Conservation (phyloP, 805 yeast species). For the Grigorovia jiainica region DNA sequence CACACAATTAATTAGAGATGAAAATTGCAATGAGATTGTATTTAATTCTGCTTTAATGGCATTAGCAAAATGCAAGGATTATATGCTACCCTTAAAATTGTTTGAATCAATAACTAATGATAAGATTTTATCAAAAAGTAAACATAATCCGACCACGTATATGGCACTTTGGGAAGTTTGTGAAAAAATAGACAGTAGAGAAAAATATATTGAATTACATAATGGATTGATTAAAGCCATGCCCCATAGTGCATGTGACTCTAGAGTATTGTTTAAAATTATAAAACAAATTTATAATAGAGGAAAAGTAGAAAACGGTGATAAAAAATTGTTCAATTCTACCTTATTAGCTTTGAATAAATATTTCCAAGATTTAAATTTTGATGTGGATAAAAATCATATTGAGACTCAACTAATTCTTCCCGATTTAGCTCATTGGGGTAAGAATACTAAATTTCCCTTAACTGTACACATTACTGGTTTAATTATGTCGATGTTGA, state of each 20-base stretch:
- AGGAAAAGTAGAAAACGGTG: not conserved
- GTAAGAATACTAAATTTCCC: slow-evolving; percentile 8
- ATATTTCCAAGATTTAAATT: slow-evolving; percentile 9
- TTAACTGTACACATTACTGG: slow-evolving; percentile 13
- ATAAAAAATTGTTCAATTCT: slow-evolving; percentile 1
- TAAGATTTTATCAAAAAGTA: slow-evolving; percentile 5
- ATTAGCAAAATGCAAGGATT: slow-evolving; percentile 33
- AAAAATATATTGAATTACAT: slow-evolving; percentile 12
- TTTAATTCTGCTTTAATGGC: slow-evolving; percentile 40
- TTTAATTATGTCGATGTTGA: slow-evolving; percentile 13
- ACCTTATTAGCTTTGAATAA: slow-evolving; percentile 9
- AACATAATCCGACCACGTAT: slow-evolving; percentile 19
- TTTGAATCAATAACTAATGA: slow-evolving; percentile 21
- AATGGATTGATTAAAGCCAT: slow-evolving; percentile 13
- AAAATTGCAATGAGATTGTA: slow-evolving; percentile 32
- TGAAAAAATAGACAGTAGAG: slow-evolving; percentile 11
- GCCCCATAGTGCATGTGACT: slow-evolving; percentile 15
- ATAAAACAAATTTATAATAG: slow-evolving; percentile 16
- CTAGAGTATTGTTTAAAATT: slow-evolving; percentile 17
- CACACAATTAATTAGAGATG: slow-evolving; percentile 22
- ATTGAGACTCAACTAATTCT: slow-evolving; percentile 5
- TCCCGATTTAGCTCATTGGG: slow-evolving; percentile 14
- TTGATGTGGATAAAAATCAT: slow-evolving; percentile 1
- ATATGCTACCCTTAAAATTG: slow-evolving; percentile 31
- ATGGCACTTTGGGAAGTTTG: slow-evolving; percentile 18